A percentile compares a stretch with the other conserved stretches of the same genome.
phyloP scores from a whole-genome alignment of 129 eudicot species.

The Tanacetum coccineum region DNA sequence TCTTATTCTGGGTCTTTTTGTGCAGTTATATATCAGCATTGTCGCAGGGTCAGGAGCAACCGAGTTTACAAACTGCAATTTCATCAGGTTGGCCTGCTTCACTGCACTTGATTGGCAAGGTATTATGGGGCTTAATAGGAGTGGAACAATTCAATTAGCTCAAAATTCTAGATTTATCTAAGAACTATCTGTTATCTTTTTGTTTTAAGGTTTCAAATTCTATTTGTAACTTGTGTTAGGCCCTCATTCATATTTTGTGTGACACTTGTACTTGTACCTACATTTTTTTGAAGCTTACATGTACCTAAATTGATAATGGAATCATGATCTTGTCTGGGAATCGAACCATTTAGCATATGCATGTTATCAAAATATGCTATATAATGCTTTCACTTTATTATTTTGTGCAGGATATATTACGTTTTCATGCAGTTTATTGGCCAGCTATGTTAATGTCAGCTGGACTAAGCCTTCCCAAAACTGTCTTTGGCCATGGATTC shows the following conservation, averaged over 20 bases:
- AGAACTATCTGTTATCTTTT: background rate
- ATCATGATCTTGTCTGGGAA: background rate
- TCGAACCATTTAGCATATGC: background rate
- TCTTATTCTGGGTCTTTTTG: constrained; percentile 4
- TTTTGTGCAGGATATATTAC: constrained; percentile 88
- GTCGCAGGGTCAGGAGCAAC: constrained; percentile 48
- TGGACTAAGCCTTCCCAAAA: constrained; percentile 79
- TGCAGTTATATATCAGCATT: constrained; percentile 86
- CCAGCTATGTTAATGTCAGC: constrained; percentile 99
- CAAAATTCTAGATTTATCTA: background rate
- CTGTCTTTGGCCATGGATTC: constrained; percentile 96
- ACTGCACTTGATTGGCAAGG: constrained; percentile 97
- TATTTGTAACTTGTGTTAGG: background rate
- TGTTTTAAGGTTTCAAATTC: constrained; percentile 2
- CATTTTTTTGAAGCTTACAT: background rate
- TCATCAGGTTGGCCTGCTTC: constrained; percentile 97
- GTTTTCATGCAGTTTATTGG: constrained; percentile 99
- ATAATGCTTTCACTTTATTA: constrained; percentile 3
- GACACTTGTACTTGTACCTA: too few relatives aligned
- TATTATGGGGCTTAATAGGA: constrained; percentile 20
- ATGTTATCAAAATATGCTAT: constrained; percentile 11
- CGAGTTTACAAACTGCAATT: constrained; percentile 62
- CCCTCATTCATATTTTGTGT: background rate
- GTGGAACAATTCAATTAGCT: background rate
- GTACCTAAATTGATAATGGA: constrained; percentile 7